Base-by-base conservation (phyloP, 176 grass and related monocot genomes). In the Secale cereale region DNA sequence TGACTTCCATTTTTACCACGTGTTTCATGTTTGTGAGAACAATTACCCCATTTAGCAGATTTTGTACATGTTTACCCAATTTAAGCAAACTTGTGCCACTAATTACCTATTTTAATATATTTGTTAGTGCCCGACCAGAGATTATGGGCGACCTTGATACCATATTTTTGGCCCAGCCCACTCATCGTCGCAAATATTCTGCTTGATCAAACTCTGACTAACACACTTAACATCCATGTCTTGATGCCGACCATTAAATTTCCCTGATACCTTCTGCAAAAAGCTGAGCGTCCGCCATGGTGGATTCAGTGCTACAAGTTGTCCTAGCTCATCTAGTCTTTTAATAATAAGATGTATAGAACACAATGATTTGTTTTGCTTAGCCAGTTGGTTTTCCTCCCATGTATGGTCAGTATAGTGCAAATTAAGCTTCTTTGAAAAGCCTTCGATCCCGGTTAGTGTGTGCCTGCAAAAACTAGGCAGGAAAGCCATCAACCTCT, bases 131-230 rank as follows among this genome's bases (percentile, higher is more conserved):
- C 12, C 36, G 31, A 41, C 66, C 56, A 19, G 56, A 65, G 31
- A 79, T 74, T 3, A 72, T 79, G 86, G 81, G 13, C 29, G 25
- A 74, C 80, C 78, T 78, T 78, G 6, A 20, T 56, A 1, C 50
- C 19, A 56, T 56, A 39, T 59, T 27, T 32, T 39, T 52, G 79
- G 1, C 52, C 9, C 19, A 3, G 19, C 50, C 2, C 19, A 57
- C 54, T 22, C 54, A 22, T 57, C 54, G 2, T 57, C 2, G 7
- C 29, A 28, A 54, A 29, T 68, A 81, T 16, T 65, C 13, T 45
- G 33, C 19, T 70, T 20, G 13, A 60, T 46, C 50, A 63, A 16
- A 57, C 39, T 59, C 54, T 50, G 1, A 15, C 48, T 52, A 22
- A 3, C 19, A 9, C 54, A 22, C 3, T 22, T 57, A 19, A 3